Conservation (phyloP, 345 rosid genomes). For the Linum lewisii region DNA sequence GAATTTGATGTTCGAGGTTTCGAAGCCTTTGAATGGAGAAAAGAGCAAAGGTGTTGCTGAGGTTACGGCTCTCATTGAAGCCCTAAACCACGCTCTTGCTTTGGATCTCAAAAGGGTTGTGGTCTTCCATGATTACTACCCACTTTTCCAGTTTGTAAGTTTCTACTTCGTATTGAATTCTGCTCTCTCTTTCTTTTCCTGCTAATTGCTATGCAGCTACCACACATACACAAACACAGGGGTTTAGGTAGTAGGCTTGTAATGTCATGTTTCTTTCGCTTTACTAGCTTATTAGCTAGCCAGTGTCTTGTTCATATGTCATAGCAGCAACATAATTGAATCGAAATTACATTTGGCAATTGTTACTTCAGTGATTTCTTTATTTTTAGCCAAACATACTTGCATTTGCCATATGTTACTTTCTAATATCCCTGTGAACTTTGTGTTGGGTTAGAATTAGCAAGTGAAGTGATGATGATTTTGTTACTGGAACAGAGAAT, state of each 20-base stretch:
- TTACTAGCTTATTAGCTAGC: too few relatives aligned
- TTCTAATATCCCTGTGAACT: too few relatives aligned
- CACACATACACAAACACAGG: not conserved
- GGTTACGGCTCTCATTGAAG: conserved; percentile 4
- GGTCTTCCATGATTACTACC: not conserved
- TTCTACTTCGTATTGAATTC: not conserved
- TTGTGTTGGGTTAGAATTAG: too few relatives aligned
- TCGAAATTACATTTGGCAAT: not conserved
- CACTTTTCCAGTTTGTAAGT: conserved; percentile 7
- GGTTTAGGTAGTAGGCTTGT: not conserved
- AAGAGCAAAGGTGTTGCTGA: not conserved
- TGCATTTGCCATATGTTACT: too few relatives aligned
- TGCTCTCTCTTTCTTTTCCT: not conserved
- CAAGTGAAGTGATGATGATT: not conserved
- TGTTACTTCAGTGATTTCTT: not conserved
- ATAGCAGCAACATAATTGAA: too few relatives aligned
- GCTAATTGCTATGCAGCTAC: not conserved
- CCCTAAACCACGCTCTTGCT: not conserved
- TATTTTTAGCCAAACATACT: too few relatives aligned
- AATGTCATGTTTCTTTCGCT: too few relatives aligned
- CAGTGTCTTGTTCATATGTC: too few relatives aligned
- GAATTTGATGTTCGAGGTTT: conserved; percentile 28
- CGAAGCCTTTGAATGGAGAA: conserved; percentile 1
- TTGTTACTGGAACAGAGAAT: too few relatives aligned
- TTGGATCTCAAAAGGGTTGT: not conserved